Base-by-base conservation (phyloP, 345 rosid genomes). In the Citrus mangshanensis region DNA sequence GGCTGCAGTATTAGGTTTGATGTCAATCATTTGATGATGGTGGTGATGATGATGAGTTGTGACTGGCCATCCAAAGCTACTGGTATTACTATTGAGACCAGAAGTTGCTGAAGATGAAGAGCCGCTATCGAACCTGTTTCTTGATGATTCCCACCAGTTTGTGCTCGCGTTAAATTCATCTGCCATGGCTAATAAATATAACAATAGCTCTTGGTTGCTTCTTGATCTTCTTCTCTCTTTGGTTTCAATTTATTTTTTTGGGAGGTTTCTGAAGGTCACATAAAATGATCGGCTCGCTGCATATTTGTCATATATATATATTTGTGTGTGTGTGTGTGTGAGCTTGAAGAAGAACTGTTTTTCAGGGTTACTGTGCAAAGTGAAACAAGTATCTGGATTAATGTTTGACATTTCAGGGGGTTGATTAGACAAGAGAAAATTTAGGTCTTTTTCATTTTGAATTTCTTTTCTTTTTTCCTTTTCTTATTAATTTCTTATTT, bases 121-220 rank as follows among this genome's bases (percentile, higher is more conserved):
- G 14, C 78, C 82, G 37, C 51, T 68, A n/a, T 88, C 89, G 38
- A 84, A 90, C 76, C 90, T 69, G 73, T 60, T 85, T 70, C 93
- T 85, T 1, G 90, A 84, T 13, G 91, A 85, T 13, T 89, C 93
- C 97, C 97, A 92, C 97, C 93, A 89, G 84, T 84, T 86, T 4
- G 85, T 81, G 78, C 80, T 72, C 6, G 90, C 58, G 58, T 85
- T 83, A 82, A 79, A 91, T 79, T 93, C 93, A 30, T 89, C 97
- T 1, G 91, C 91, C 93, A 93, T 91, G 85, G 78, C 85, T 78
- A 63, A 13, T 46, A 46, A 5, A 73, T 5, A 49, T 18, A 59
- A 58, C 8, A 74, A 67, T 42, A 61, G 74, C 58, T 70, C 75
- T 76, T 25, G 42, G 32, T 77, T 62, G 55, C 46, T 75, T 76